A percentile compares a stretch with the other conserved stretches of the same genome.
These are phyloP conservation scores for Dryas drummondii DNA, from an alignment of 306 rosid species.

Conservation along the genomic window DNA sequence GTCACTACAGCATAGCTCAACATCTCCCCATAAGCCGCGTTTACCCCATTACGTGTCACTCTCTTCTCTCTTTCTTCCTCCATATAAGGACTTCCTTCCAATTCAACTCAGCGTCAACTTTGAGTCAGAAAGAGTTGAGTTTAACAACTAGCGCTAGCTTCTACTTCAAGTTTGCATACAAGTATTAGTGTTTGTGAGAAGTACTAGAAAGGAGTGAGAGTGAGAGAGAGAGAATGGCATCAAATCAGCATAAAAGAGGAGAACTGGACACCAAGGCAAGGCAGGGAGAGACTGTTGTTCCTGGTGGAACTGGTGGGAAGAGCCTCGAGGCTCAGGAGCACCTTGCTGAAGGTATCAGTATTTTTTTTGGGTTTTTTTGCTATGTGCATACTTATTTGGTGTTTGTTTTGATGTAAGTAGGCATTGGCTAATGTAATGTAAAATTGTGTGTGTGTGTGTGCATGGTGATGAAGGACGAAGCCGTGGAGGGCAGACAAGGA, in stretches of 20 bases:
- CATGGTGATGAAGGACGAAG: slow-evolving; percentile 43
- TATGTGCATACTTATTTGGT: background rate
- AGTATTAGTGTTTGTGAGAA: too few species aligned
- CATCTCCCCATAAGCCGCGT: slow-evolving; percentile 21
- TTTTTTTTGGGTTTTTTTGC: too few species aligned
- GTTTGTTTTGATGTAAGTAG: background rate
- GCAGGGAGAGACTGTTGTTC: slow-evolving; percentile 69
- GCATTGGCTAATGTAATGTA: background rate
- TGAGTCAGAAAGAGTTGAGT: too few species aligned
- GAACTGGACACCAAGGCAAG: slow-evolving; percentile 64
- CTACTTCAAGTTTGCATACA: too few species aligned
- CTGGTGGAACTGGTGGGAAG: slow-evolving; percentile 84
- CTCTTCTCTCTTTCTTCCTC: background rate
- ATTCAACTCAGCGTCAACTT: background rate
- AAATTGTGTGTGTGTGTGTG: background rate
- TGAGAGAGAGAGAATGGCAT: slow-evolving; percentile 41
- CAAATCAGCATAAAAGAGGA: slow-evolving; percentile 32
- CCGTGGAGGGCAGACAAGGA: slow-evolving; percentile 65
- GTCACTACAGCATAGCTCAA: background rate
- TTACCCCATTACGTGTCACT: slow-evolving; percentile 18
- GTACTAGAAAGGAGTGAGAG: too few species aligned
- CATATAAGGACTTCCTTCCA: background rate
- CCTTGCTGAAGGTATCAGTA: slow-evolving; percentile 66
- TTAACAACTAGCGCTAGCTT: too few species aligned
- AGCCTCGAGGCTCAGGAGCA: slow-evolving; percentile 74